phyloP scores from a whole-genome alignment of 164 flowering plant genomes.

The Cinnamomum micranthum region DNA sequence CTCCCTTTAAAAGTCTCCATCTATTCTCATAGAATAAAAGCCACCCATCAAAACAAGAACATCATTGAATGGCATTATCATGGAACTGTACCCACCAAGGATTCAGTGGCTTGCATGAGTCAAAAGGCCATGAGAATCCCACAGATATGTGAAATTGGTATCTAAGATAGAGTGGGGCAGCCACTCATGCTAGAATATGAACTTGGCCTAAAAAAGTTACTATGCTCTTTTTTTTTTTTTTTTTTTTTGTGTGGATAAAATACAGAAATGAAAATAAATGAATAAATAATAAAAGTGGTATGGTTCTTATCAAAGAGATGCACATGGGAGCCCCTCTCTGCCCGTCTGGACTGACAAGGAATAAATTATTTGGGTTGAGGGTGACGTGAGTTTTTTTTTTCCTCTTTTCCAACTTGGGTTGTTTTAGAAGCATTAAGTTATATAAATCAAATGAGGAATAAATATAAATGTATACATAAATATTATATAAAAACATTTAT shows the following conservation, averaged over 20 bases:
- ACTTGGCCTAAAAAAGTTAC: not conserved
- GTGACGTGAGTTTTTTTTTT: not conserved
- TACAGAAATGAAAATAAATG: not conserved
- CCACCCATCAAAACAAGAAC: not conserved
- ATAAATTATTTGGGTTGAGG: slow-evolving; percentile 6
- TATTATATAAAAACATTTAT: not conserved
- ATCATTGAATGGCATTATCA: slow-evolving; percentile 1
- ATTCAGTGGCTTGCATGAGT: slow-evolving; percentile 5
- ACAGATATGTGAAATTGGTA: slow-evolving; percentile 2
- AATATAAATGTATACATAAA: not conserved
- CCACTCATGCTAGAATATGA: slow-evolving; percentile 13
- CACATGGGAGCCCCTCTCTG: slow-evolving; percentile 4
- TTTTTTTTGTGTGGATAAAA: not conserved
- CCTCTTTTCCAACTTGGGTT: not conserved
- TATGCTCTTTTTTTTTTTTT: not conserved
- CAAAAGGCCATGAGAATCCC: not conserved
- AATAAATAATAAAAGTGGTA: not conserved
- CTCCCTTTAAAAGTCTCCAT: not conserved
- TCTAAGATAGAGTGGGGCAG: slow-evolving; percentile 8
- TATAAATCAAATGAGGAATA: not conserved
- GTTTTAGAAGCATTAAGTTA: too few relatives aligned
- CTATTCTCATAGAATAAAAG: too few relatives aligned
- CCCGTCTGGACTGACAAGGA: not conserved
- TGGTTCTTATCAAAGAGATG: not conserved
- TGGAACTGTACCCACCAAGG: slow-evolving; percentile 7